phyloP scores from a whole-genome alignment of 305 asterid genomes.

The Solanum hybrid region DNA sequence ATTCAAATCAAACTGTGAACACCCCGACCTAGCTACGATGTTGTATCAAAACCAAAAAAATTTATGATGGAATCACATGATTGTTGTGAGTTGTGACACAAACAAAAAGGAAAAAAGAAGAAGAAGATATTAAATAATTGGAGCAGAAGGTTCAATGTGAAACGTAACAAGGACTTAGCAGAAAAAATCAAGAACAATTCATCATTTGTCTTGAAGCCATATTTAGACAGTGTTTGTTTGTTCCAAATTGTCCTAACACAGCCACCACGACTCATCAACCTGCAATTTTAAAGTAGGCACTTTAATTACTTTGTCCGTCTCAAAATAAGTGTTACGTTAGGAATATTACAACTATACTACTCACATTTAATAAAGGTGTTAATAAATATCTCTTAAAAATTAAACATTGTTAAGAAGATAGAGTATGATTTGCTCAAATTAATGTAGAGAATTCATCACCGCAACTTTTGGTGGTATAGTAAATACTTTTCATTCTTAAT shows the following conservation, averaged over 20 bases:
- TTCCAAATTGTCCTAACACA: background rate
- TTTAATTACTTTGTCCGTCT: background rate
- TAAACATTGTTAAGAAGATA: background rate
- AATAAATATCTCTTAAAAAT: background rate
- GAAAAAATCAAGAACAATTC: background rate
- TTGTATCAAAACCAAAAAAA: background rate
- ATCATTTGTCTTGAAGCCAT: background rate
- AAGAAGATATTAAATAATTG: background rate
- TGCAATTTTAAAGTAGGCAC: background rate
- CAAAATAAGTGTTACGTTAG: background rate
- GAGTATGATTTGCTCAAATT: background rate
- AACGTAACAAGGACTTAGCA: background rate
- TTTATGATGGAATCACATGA: background rate
- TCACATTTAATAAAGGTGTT: background rate
- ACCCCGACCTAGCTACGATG: background rate
- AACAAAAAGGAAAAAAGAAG: background rate
- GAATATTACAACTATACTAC: too few species aligned
- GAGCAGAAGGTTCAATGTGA: background rate
- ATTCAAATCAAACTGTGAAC: background rate
- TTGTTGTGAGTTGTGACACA: slow-evolving; percentile 1
- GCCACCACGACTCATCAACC: background rate
- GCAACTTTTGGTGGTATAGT: background rate
- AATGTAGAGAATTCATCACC: background rate
- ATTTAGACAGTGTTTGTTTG: background rate
- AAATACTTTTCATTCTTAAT: background rate